phyloP scores from a whole-genome alignment of 2,329 filamentous ascomycete genomes.

The Talaromyces pinophilus region DNA sequence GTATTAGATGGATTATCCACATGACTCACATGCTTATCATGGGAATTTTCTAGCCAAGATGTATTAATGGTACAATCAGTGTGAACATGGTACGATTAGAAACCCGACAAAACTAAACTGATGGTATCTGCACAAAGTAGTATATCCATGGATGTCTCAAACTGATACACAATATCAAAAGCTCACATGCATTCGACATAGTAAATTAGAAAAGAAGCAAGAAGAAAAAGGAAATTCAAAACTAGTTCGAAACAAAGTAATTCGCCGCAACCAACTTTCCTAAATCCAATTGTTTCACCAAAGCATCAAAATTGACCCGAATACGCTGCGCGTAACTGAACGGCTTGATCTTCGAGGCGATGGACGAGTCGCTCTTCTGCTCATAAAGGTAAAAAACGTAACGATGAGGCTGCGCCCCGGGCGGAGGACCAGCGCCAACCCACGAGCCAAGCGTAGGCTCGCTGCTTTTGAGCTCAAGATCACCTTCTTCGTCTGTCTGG shows the following conservation, averaged over 20 bases:
- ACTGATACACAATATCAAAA: not conserved
- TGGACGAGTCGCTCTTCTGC: not conserved
- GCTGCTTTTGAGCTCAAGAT: conserved; percentile 8
- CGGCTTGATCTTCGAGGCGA: conserved; percentile 6
- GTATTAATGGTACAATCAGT: too few relatives aligned
- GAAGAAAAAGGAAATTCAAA: not conserved
- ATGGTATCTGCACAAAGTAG: not conserved
- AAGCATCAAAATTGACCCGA: conserved; percentile 7
- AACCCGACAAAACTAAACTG: not conserved
- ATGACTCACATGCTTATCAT: too few relatives aligned
- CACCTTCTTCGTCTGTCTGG: not conserved
- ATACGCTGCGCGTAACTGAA: not conserved
- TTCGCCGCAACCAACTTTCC: not conserved
- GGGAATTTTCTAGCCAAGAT: too few relatives aligned
- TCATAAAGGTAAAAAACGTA: conserved; percentile 19
- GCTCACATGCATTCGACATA: not conserved
- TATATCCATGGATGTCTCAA: not conserved
- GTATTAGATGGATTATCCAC: too few relatives aligned
- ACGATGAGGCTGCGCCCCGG: conserved; percentile 17
- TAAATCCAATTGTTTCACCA: conserved; percentile 17
- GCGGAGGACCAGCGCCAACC: conserved; percentile 16
- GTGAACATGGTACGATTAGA: too few relatives aligned
- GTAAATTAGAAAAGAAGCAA: not conserved
- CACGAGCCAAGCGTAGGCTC: conserved; percentile 5
- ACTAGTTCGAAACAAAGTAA: conserved; percentile 6